phyloP scores from a whole-genome alignment of 1,284 basidiomycete genomes.

The Tetrapyrgos nigripes region DNA sequence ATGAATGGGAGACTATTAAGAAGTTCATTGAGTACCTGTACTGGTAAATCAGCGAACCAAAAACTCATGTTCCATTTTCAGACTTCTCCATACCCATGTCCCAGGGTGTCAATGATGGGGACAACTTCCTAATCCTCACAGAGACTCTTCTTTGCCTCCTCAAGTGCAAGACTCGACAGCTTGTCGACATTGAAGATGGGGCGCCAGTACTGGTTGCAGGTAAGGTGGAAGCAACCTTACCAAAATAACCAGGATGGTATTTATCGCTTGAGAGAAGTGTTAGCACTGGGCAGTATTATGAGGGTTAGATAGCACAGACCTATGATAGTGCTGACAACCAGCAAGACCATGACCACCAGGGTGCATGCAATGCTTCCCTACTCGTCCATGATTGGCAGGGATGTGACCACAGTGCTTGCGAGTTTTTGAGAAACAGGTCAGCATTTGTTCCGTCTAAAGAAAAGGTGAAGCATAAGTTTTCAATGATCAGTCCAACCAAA shows the following conservation, averaged over 20 bases:
- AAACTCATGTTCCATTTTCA: conserved; percentile 82
- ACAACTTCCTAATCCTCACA: conserved; percentile 78
- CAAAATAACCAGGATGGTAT: conserved; percentile 99
- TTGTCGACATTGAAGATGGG: conserved; percentile 98
- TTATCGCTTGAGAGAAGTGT: conserved; percentile 67
- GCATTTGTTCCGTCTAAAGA: conserved; percentile 72
- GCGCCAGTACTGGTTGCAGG: conserved; percentile 89
- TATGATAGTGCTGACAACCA: conserved; percentile 99
- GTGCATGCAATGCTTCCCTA: conserved; percentile 99
- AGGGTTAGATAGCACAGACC: conserved; percentile 56
- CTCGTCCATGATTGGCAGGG: conserved; percentile 98
- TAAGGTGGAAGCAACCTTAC: conserved; percentile 98
- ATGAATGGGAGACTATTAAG: conserved; percentile 82
- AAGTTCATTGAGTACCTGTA: conserved; percentile 11
- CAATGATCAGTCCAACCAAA: neutral
- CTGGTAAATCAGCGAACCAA: neutral
- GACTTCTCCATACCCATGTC: conserved; percentile 91
- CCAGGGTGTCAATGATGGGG: conserved; percentile 90
- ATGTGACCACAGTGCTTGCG: conserved; percentile 99
- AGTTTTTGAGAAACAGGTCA: conserved; percentile 94
- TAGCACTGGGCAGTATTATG: neutral
- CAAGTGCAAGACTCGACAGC: conserved; percentile 83
- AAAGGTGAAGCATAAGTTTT: neutral
- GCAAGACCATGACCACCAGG: conserved; percentile 99
- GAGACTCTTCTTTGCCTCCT: conserved; percentile 76